phyloP scores from a whole-genome alignment of 192 early-diverging fungal genomes.

The Rhizophagus prolifer region DNA sequence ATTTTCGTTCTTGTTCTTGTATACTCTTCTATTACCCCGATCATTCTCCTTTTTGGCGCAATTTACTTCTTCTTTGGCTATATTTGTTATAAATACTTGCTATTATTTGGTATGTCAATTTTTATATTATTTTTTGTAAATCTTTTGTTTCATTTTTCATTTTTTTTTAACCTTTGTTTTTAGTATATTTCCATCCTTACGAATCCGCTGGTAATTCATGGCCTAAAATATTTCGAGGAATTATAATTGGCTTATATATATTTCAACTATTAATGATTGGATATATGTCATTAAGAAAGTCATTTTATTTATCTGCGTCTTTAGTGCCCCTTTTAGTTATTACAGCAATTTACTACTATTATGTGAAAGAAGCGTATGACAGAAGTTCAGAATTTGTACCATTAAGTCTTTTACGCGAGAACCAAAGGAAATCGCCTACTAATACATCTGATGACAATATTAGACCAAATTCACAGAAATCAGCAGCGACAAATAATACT shows the following conservation, averaged over 20 bases:
- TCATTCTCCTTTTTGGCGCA: slow-evolving; percentile 68
- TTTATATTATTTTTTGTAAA: not conserved
- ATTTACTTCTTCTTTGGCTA: slow-evolving; percentile 68
- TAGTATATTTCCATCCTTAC: slow-evolving; percentile 74
- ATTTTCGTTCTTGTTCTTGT: slow-evolving; percentile 72
- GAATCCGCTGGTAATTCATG: slow-evolving; percentile 69
- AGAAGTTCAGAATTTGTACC: slow-evolving; percentile 47
- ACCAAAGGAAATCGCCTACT: not conserved
- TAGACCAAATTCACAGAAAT: not conserved
- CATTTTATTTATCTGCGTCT: slow-evolving; percentile 43
- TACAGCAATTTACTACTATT: slow-evolving; percentile 47
- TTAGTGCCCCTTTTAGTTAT: slow-evolving; percentile 47
- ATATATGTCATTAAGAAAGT: slow-evolving; percentile 58
- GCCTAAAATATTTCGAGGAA: slow-evolving; percentile 70
- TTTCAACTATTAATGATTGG: slow-evolving; percentile 66
- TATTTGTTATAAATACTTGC: slow-evolving; percentile 72
- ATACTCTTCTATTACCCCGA: slow-evolving; percentile 74
- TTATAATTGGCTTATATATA: slow-evolving; percentile 64
- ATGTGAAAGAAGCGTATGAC: slow-evolving; percentile 45
- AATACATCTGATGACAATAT: no score
- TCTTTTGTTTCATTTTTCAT: not conserved
- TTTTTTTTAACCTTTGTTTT: slow-evolving; percentile 8
- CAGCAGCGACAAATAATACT: not conserved
- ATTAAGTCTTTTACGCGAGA: slow-evolving; percentile 41
- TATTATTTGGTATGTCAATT: slow-evolving; percentile 57